phyloP scores from a whole-genome alignment of 352 stramenopile species.

The Phytophthora tubulina region DNA sequence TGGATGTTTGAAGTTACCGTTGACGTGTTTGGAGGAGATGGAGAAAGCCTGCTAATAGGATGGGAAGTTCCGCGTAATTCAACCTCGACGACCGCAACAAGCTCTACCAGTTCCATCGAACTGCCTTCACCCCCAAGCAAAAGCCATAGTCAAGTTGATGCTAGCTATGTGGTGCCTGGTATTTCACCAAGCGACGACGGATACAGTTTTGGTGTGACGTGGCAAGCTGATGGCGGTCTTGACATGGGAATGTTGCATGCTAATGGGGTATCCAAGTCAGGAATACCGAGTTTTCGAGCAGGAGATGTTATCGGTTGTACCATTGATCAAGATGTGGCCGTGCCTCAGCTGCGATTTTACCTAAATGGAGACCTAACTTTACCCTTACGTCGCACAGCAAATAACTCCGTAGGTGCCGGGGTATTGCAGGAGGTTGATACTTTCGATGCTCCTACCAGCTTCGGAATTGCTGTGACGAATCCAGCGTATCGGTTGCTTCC shows the following conservation, averaged over 20 bases:
- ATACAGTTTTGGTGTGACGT: constrained; percentile 74
- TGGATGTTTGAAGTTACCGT: constrained; percentile 85
- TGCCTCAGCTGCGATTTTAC: constrained; percentile 78
- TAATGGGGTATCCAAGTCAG: constrained; percentile 74
- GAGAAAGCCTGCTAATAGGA: constrained; percentile 80
- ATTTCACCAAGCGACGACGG: constrained; percentile 66
- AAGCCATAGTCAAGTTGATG: background rate
- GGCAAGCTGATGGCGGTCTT: constrained; percentile 76
- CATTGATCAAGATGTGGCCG: constrained; percentile 77
- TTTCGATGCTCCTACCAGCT: constrained; percentile 8
- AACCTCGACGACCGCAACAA: background rate
- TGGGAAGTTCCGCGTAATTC: constrained; percentile 69
- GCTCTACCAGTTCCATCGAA: background rate
- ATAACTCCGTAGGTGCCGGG: background rate
- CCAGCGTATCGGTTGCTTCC: constrained; percentile 70
- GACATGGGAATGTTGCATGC: constrained; percentile 82
- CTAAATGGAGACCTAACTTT: constrained; percentile 78
- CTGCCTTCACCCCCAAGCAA: constrained; percentile 6
- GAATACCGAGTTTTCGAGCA: constrained; percentile 68
- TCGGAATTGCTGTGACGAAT: constrained; percentile 63
- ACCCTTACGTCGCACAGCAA: constrained; percentile 39
- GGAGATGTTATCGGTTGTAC: constrained; percentile 80
- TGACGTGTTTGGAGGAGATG: constrained; percentile 65
- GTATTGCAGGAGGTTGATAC: background rate
- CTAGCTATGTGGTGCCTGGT: constrained; percentile 55